Conservation (phyloP, 306 rosid species). For the Crotalaria pallida region DNA sequence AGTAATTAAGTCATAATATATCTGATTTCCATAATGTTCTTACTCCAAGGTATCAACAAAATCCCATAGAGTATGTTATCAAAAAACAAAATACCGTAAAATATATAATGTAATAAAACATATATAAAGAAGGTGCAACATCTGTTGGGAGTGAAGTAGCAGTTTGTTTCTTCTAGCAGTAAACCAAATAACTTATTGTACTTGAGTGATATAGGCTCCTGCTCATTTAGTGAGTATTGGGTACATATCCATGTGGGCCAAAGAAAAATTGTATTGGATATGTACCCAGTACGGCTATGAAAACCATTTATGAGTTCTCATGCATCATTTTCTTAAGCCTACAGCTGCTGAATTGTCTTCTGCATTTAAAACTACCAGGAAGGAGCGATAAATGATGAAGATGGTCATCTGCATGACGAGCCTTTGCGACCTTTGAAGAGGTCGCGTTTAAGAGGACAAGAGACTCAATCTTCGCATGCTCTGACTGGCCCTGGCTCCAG, state of each 20-base stretch:
- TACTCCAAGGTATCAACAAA: too few species aligned
- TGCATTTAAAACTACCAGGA: slow-evolving; percentile 32
- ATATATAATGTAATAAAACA: too few species aligned
- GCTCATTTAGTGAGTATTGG: not conserved
- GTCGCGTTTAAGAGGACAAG: slow-evolving; percentile 61
- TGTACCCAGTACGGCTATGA: not conserved
- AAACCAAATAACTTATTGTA: not conserved
- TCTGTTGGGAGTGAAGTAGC: too few species aligned
- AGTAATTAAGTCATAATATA: too few species aligned
- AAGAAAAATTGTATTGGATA: not conserved
- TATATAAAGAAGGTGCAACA: too few species aligned
- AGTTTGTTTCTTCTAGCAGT: too few species aligned
- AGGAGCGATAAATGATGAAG: slow-evolving; percentile 41
- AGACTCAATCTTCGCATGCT: slow-evolving; percentile 33
- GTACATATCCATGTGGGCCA: not conserved
- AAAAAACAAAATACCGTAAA: too few species aligned
- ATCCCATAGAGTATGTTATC: too few species aligned
- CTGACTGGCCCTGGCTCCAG: slow-evolving; percentile 20
- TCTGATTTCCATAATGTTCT: too few species aligned
- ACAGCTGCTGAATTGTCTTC: slow-evolving; percentile 22
- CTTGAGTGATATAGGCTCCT: not conserved
- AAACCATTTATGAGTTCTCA: not conserved
- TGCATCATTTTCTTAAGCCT: not conserved
- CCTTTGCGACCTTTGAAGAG: slow-evolving; percentile 70
- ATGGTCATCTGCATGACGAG: slow-evolving; percentile 32